A percentile compares a stretch with the other conserved stretches of the same genome.
Conservation (phyloP, 2,329 filamentous ascomycete species). For the Trichoderma lentiforme region DNA sequence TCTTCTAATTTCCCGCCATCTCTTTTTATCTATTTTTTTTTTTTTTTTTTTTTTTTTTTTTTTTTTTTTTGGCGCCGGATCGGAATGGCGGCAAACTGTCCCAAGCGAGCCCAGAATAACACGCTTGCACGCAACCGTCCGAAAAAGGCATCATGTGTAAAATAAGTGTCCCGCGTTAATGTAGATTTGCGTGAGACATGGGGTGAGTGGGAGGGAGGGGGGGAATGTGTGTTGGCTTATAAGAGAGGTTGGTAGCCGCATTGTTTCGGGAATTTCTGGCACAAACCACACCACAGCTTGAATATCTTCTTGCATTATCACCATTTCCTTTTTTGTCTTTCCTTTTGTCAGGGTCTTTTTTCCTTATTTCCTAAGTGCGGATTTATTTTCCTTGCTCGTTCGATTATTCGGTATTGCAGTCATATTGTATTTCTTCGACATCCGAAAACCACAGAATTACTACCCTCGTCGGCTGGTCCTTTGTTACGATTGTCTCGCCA, state of each 20-base stretch:
- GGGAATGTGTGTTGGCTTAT: slow-evolving; percentile 1
- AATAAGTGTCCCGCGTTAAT: not conserved
- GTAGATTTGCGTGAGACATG: slow-evolving; percentile 11
- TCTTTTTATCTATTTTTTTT: not conserved
- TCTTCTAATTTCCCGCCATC: not conserved
- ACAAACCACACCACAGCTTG: slow-evolving; percentile 2
- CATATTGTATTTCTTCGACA: not conserved
- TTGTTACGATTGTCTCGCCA: slow-evolving; percentile 13
- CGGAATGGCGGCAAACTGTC: not conserved
- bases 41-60: not conserved
- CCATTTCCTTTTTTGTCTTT: slow-evolving; percentile 24
- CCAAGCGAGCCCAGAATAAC: not conserved
- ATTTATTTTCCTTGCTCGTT: slow-evolving; percentile 24
- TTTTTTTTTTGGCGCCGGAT: not conserved
- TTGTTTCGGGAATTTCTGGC: not conserved
- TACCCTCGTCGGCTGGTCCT: slow-evolving; percentile 7
- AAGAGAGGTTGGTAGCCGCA: slow-evolving; percentile 13
- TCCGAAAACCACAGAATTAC: not conserved
- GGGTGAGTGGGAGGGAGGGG: not conserved
- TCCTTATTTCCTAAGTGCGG: slow-evolving; percentile 21
- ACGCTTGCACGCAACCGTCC: not conserved
- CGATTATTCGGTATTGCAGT: slow-evolving; percentile 17
- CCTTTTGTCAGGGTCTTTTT: slow-evolving; percentile 19
- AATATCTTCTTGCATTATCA: slow-evolving; percentile 17
- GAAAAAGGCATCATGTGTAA: not conserved